Conservation (phyloP, 2,329 filamentous ascomycete genomes). For the Talaromyces marneffei region DNA sequence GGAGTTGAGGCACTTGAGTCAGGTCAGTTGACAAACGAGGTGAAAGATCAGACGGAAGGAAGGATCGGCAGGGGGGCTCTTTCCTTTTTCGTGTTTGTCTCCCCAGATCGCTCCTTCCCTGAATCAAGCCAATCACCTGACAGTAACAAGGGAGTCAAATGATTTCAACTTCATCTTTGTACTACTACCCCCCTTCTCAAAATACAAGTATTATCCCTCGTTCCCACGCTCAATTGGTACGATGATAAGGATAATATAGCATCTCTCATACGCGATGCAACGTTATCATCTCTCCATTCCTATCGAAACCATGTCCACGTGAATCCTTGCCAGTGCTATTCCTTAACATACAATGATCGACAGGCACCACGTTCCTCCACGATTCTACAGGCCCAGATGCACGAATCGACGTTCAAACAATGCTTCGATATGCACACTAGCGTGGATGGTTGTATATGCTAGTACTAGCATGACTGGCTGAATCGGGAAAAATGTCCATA, state of each 20-base stretch:
- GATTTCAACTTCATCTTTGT: neutral
- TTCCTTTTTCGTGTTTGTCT: neutral
- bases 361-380: constrained; percentile 9
- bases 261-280: constrained; percentile 7
- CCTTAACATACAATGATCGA: constrained; percentile 14
- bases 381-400: neutral
- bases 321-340: constrained; percentile 6
- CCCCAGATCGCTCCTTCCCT: neutral
- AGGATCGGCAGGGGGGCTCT: neutral
- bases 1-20: neutral
- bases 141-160: neutral
- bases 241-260: neutral
- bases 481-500: neutral
- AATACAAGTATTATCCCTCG: neutral
- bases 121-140: neutral
- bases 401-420: neutral
- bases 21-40: neutral
- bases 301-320: neutral
- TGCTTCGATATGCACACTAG: neutral
- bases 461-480: neutral
- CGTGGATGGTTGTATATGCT: neutral
- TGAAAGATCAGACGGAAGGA: neutral
- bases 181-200: neutral
- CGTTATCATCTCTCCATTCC: constrained; percentile 4
- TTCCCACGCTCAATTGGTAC: neutral